phyloP scores from a whole-genome alignment of 495 filamentous ascomycete species.

The Pyronema omphalodes region DNA sequence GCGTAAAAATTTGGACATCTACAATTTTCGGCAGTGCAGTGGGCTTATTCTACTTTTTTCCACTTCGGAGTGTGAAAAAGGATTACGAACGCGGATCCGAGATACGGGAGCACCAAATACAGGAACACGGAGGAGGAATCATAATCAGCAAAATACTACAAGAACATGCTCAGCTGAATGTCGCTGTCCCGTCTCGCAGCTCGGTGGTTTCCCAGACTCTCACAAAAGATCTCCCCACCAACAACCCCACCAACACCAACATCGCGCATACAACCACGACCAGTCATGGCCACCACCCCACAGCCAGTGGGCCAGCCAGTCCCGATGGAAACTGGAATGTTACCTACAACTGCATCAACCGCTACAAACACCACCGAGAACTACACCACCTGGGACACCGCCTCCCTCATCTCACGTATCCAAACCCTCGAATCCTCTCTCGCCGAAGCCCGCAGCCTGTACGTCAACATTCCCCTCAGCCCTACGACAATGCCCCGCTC shows the following conservation, averaged over 20 bases:
- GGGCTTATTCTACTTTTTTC: too few relatives aligned
- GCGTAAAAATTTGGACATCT: not conserved
- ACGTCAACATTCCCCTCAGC: not conserved
- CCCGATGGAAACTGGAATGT: not conserved
- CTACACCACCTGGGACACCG: not conserved
- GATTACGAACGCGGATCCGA: too few relatives aligned
- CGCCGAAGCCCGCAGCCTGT: not conserved
- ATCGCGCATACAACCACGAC: not conserved
- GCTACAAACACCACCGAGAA: not conserved
- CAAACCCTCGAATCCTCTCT: conserved; percentile 1
- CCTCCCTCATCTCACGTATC: conserved; percentile 1
- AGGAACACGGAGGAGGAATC: too few relatives aligned
- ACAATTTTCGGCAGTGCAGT: too few relatives aligned
- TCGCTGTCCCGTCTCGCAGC: not conserved
- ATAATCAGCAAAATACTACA: too few relatives aligned
- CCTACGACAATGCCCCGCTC: not conserved
- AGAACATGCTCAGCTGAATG: not conserved
- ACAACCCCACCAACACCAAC: not conserved
- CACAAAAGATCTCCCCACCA: not conserved
- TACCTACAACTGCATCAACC: not conserved
- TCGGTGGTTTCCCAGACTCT: not conserved
- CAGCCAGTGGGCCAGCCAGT: not conserved
- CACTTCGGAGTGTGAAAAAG: too few relatives aligned
- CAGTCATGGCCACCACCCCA: not conserved
- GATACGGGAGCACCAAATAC: too few relatives aligned